phyloP scores from a whole-genome alignment of 129 eudicot genomes.

The Solidago caesia region DNA sequence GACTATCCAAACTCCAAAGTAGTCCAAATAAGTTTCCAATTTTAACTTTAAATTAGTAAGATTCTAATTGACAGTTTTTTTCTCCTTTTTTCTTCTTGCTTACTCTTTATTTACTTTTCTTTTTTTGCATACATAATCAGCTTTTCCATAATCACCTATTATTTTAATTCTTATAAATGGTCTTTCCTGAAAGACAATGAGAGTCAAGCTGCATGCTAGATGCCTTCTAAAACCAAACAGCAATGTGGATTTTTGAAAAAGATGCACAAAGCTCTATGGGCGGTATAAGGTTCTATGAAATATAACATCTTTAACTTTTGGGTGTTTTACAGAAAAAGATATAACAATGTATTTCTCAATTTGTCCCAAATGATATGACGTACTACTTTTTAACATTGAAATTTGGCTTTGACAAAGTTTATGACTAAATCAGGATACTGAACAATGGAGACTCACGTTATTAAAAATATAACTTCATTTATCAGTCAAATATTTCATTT shows the following conservation, averaged over 20 bases:
- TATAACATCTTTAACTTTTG: too few relatives aligned
- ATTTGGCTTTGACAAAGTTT: too few relatives aligned
- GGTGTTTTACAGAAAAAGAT: too few relatives aligned
- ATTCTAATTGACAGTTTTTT: not conserved
- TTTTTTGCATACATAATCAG: not conserved
- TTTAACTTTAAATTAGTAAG: not conserved
- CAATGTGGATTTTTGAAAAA: not conserved
- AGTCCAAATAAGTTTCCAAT: not conserved
- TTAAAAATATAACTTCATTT: too few relatives aligned
- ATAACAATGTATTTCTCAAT: too few relatives aligned
- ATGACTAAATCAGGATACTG: too few relatives aligned
- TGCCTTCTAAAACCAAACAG: not conserved
- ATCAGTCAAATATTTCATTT: too few relatives aligned
- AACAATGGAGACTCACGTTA: too few relatives aligned
- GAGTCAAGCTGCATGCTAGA: not conserved
- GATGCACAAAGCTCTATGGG: not conserved
- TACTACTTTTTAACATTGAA: too few relatives aligned
- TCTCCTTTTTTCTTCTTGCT: constrained; percentile 4
- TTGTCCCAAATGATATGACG: too few relatives aligned
- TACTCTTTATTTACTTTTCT: not conserved
- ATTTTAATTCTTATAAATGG: not conserved
- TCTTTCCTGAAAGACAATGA: not conserved
- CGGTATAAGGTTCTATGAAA: too few relatives aligned
- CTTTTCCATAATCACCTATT: not conserved
- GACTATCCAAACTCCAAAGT: not conserved